A percentile compares a stretch with the other conserved stretches of the same genome.
Evolutionary conservation across 805 yeast species (phyloP).

Genomic region (Candida sakaeoensis): DNA sequence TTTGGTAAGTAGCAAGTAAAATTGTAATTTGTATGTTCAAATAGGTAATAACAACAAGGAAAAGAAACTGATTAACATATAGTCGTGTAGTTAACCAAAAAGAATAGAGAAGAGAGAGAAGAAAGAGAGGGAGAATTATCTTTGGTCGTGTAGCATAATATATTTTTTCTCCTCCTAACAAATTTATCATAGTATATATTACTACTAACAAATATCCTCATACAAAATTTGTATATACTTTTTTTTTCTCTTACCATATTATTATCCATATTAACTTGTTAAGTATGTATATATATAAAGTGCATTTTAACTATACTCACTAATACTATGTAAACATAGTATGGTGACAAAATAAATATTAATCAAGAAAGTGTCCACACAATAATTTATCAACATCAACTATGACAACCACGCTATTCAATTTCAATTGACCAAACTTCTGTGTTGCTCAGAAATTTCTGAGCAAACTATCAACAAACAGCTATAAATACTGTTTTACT

Average conservation of each 20-base stretch:
- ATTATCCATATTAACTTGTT: not conserved
- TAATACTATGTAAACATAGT: too few species aligned
- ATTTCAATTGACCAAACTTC: too few species aligned
- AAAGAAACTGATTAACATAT: not conserved
- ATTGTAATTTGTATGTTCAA: not conserved
- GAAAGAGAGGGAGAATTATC: not conserved
- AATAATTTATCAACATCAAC: not conserved
- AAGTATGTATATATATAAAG: not conserved
- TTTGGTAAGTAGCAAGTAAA: too few species aligned
- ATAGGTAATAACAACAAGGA: not conserved
- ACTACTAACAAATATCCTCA: not conserved
- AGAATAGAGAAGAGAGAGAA: not conserved
- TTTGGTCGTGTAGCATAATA: not conserved
- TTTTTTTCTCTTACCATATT: not conserved
- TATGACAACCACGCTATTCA: not conserved
- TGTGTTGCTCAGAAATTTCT: too few species aligned
- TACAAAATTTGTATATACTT: not conserved
- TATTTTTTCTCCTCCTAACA: not conserved
- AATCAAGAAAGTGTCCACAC: not conserved
- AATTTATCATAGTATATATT: not conserved
- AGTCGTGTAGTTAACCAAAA: not conserved
- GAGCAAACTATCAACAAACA: not conserved
- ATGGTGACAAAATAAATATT: too few species aligned
- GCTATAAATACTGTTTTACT: too few species aligned
- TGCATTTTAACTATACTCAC: not conserved